Percentiles rank a stretch among this genome's conserved stretches.
phyloP scores from a whole-genome alignment of 2,329 filamentous ascomycete genomes.

The Nigrospora oryzae region DNA sequence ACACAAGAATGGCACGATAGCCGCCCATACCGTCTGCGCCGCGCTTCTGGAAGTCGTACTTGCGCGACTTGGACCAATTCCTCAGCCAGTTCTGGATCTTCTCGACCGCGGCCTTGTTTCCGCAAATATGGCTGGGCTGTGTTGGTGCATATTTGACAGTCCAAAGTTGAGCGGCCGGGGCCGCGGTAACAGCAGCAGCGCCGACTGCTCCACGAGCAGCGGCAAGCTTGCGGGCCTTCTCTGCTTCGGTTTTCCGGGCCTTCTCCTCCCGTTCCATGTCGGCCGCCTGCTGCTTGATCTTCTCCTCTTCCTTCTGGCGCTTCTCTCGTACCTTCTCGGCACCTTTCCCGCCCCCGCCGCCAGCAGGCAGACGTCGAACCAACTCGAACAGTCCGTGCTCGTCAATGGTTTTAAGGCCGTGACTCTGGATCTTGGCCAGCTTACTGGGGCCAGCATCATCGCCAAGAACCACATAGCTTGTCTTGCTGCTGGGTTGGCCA shows the following conservation, averaged over 20 bases:
- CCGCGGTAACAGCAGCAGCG: constrained; percentile 26
- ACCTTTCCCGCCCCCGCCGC: constrained; percentile 80
- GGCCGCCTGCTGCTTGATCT: constrained; percentile 68
- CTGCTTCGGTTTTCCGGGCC: constrained; percentile 39
- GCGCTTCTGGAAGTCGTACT: constrained; percentile 71
- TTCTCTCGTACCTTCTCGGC: constrained; percentile 82
- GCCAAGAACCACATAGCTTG: constrained; percentile 86
- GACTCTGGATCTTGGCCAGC: constrained; percentile 71
- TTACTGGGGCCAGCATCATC: constrained; percentile 91
- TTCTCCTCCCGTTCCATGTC: constrained; percentile 83
- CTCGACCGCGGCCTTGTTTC: constrained; percentile 85
- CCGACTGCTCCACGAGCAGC: constrained; percentile 30
- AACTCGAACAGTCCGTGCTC: constrained; percentile 87
- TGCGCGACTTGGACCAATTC: constrained; percentile 71
- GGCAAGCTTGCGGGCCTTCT: constrained; percentile 44
- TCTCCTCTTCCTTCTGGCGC: constrained; percentile 74
- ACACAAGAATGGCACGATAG: constrained; percentile 86
- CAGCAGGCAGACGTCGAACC: constrained; percentile 71
- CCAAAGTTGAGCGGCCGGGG: constrained; percentile 63
- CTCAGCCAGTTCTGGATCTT: constrained; percentile 83
- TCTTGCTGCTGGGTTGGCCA: constrained; percentile 79
- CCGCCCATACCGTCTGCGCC: constrained; percentile 79
- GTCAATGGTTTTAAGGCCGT: constrained; percentile 83
- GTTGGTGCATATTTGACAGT: constrained; percentile 93
- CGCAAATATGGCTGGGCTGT: constrained; percentile 79